Evolutionary conservation across 1,139 yeast genomes (phyloP).

Genomic region (Sugiyamaella xylanicola): DNA sequence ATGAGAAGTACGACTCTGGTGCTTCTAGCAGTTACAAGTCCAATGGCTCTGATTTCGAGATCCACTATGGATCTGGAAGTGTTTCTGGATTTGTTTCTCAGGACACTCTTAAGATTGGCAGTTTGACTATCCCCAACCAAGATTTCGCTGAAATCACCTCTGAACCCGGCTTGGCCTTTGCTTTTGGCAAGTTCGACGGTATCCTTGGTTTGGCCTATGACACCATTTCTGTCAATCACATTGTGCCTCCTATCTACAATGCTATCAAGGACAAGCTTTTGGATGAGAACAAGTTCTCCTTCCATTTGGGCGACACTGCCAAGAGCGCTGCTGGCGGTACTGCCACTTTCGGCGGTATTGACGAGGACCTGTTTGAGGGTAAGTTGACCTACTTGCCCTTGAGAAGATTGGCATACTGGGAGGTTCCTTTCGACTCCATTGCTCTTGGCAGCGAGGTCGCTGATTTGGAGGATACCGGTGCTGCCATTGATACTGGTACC

Average conservation of each 20-base stretch:
- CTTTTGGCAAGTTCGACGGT: conserved; percentile 96
- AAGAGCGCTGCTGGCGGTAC: conserved; percentile 79
- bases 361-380: conserved; percentile 71
- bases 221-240: conserved; percentile 80
- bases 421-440: conserved; percentile 86
- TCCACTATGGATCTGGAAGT: conserved; percentile 90
- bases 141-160: conserved; percentile 95
- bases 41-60: conserved; percentile 82
- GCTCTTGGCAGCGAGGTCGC: conserved; percentile 92
- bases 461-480: conserved; percentile 79
- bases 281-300: conserved; percentile 83
- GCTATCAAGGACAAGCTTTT: conserved; percentile 80
- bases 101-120: conserved; percentile 80
- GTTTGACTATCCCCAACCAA: conserved; percentile 78
- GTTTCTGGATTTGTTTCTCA: conserved; percentile 89
- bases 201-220: conserved; percentile 93
- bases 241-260: conserved; percentile 91
- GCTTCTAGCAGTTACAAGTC: conserved; percentile 76
- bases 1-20: conserved; percentile 82
- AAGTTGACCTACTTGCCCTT: conserved; percentile 93
- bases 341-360: conserved; percentile 94
- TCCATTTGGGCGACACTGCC: conserved; percentile 79
- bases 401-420: conserved; percentile 99
- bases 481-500: conserved; percentile 98
- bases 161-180: conserved; percentile 97